Conservation (phyloP, 768 basidiomycete species). For the Epithele typhae region DNA sequence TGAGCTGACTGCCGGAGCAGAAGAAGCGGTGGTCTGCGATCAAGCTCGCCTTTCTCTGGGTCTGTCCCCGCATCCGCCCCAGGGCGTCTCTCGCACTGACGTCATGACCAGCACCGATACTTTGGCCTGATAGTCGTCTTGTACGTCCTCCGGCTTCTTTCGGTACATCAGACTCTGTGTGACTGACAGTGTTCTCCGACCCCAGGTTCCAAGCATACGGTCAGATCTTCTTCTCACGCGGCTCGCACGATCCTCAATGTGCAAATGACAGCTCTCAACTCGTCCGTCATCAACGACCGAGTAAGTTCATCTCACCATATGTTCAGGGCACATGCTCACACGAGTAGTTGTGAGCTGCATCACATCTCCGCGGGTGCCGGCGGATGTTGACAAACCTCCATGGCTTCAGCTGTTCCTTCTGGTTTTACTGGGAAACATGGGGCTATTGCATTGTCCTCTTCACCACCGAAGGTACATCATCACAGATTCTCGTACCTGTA, state of each 20-base stretch:
- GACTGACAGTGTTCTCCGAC: background rate
- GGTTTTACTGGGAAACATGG: slow-evolving; percentile 28
- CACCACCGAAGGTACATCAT: slow-evolving; percentile 12
- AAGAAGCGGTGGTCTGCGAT: slow-evolving; percentile 27
- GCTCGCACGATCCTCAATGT: background rate
- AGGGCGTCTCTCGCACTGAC: background rate
- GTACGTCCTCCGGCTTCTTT: slow-evolving; percentile 13
- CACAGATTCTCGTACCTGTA: background rate
- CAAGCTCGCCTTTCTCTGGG: slow-evolving; percentile 27
- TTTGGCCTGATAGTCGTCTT: slow-evolving; percentile 25
- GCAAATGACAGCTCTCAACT: slow-evolving; percentile 8
- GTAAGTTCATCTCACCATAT: slow-evolving; percentile 1
- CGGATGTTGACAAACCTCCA: too few species aligned
- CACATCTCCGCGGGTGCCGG: too few species aligned
- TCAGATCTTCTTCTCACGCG: slow-evolving; percentile 1
- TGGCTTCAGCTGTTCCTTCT: slow-evolving; percentile 20
- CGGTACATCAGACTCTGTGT: background rate
- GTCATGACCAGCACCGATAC: slow-evolving; percentile 22
- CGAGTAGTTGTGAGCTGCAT: slow-evolving; percentile 7
- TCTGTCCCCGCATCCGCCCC: slow-evolving; percentile 7
- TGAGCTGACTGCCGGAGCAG: slow-evolving; percentile 5
- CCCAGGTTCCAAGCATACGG: slow-evolving; percentile 14
- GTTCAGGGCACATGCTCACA: background rate
- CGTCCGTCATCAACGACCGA: slow-evolving; percentile 4
- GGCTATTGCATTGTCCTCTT: slow-evolving; percentile 21